Evolutionary conservation across 306 rosid species (phyloP).

Genomic region (Vicia faba): DNA sequence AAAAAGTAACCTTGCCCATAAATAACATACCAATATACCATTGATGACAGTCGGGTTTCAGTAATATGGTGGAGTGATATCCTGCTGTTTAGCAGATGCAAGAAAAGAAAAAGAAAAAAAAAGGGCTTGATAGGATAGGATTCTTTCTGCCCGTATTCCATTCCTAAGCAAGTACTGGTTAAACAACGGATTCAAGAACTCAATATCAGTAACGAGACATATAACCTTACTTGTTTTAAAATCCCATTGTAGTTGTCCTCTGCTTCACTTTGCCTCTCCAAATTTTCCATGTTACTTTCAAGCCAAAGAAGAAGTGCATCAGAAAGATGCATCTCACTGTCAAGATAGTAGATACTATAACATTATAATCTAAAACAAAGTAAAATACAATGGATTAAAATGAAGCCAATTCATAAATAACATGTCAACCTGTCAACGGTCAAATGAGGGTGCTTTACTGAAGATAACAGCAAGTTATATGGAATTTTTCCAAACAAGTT

Average conservation of each 20-base stretch:
- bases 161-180: conserved; percentile 6
- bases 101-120: conserved; percentile 12
- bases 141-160: conserved; percentile 18
- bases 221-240: conserved; percentile 59
- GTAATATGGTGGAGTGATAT: conserved; percentile 20
- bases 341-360: conserved; percentile 40
- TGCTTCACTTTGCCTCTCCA: conserved; percentile 44
- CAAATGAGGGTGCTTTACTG: conserved; percentile 57
- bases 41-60: conserved; percentile 15
- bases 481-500: conserved; percentile 55
- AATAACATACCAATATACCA: conserved; percentile 24
- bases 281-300: conserved; percentile 44
- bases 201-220: conserved; percentile 29
- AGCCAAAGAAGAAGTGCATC: conserved; percentile 73
- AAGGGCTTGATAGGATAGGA: conserved; percentile 2
- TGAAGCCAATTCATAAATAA: conserved; percentile 32
- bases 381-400: conserved; percentile 22
- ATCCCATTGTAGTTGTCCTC: conserved; percentile 44
- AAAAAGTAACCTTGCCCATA: conserved; percentile 26
- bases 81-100: conserved; percentile 19
- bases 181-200: conserved; percentile 24
- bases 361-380: conserved; percentile 36
- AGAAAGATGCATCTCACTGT: conserved; percentile 77
- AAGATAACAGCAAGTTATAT: conserved; percentile 52
- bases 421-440: conserved; percentile 70